Evolutionary conservation across 148 eudicot genomes (phyloP), one percentile per base, ranked within the genome.

Genomic region (Rhododendron kiyosumense): DNA sequence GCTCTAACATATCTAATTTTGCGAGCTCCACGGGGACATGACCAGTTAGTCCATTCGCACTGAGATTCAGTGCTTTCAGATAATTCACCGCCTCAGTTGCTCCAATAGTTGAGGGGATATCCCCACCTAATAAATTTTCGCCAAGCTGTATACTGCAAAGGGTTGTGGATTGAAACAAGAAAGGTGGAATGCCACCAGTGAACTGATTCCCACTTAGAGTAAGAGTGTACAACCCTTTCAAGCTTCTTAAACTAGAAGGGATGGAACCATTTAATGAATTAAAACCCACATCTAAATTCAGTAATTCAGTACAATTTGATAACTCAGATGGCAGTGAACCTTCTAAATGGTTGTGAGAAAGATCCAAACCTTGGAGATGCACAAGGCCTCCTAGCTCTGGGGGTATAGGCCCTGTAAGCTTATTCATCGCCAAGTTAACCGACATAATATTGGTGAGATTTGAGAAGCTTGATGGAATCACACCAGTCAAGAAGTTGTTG

Each of bases 281-380:
- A 87, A 85, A 88, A 83, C 94, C 89, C 83, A 90, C 46, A 84
- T 93, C 93, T 38, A 95, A 71, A 48, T 61, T 7, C 36, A 88
- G 88, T 36, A 95, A 79, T 71, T 86, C 89, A 18, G 67, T 80
- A 77, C 96, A 95, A 34, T 84, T 89, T 20, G 92, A 84, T 45
- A 96, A 78, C 57, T 93, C 89, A 78, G 86, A 89, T 61, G 98
- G 96, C 91, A 94, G 73, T 5, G 86, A 79, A 41, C 98, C 97
- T 89, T 89, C 85, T 54, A 96, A 84, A 86, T 71, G 84, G 86
- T 96, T 96, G 61, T 85, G 89, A 76, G 96, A 94, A 3, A 94
- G 87, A 89, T 90, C 85, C 34, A 94, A 82, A 84, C 2, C 81
- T 30, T 89, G 86, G 81, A 96, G 95, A 69, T 90, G 71, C 34